Percentiles rank a stretch among this genome's conserved stretches.
Conservation (phyloP, 1,284 basidiomycete genomes). For the Microbotryomycetes sp. region DNA sequence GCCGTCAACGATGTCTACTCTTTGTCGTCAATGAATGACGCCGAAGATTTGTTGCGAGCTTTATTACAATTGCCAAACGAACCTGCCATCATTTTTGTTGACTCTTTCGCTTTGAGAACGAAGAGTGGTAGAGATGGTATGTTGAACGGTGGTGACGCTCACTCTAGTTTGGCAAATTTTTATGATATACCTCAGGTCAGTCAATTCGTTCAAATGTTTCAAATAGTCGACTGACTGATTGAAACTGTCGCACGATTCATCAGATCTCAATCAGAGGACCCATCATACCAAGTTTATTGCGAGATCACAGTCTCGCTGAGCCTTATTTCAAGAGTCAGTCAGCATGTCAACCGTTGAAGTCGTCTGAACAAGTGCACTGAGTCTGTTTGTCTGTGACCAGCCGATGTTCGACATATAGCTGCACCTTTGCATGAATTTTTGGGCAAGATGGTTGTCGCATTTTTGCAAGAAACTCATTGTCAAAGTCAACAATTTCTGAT, state of each 20-base stretch:
- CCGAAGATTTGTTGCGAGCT: constrained; percentile 6
- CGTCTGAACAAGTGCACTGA: not conserved
- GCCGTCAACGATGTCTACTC: constrained; percentile 49
- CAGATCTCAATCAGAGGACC: constrained; percentile 2
- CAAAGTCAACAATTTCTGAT: not conserved
- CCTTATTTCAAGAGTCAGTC: constrained; percentile 6
- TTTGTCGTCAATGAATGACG: not conserved
- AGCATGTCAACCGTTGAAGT: no score
- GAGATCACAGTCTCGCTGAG: not conserved
- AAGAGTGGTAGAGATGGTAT: not conserved
- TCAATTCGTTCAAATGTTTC: no score
- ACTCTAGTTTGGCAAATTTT: constrained; percentile 2
- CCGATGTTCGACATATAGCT: constrained; percentile 8
- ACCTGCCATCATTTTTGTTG: constrained; percentile 11
- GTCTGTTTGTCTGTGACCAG: not conserved
- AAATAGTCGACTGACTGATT: no score
- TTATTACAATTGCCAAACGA: not conserved
- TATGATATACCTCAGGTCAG: constrained; percentile 17
- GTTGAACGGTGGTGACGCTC: constrained; percentile 5
- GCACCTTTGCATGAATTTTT: constrained; percentile 6
- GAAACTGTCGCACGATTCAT: no score
- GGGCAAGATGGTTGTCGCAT: constrained; percentile 15
- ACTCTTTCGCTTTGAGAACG: constrained; percentile 4
- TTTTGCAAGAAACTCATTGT: constrained; percentile 8
- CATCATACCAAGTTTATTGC: constrained; percentile 6